phyloP scores from a whole-genome alignment of 495 filamentous ascomycete species.

The Penicillium longicatenatum region DNA sequence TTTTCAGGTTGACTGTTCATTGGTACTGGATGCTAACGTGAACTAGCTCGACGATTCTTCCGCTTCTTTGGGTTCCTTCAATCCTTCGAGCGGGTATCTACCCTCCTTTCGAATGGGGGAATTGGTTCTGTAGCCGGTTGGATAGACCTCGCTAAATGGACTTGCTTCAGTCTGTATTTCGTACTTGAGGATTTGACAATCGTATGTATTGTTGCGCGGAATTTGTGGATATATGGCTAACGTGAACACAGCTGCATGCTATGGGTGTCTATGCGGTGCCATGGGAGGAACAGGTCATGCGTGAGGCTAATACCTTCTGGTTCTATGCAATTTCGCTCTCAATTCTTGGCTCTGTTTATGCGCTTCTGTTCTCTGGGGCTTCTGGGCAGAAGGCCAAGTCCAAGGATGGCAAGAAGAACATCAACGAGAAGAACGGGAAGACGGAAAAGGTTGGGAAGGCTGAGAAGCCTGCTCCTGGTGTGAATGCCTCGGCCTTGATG shows the following conservation, averaged over 20 bases:
- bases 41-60: conserved; percentile 55
- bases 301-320: conserved; percentile 68
- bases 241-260: conserved; percentile 41
- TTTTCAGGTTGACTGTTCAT: background rate
- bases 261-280: conserved; percentile 42
- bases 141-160: conserved; percentile 40
- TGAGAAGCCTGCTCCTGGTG: conserved; percentile 6
- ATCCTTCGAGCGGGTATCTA: conserved; percentile 52
- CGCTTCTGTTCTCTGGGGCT: conserved; percentile 20
- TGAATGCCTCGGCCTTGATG: conserved; percentile 18
- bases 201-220: conserved; percentile 22
- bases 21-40: conserved; percentile 1
- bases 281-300: conserved; percentile 32
- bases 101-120: conserved; percentile 23
- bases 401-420: conserved; percentile 10
- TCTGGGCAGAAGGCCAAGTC: conserved; percentile 1
- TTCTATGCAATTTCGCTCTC: conserved; percentile 55
- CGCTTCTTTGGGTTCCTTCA: conserved; percentile 65
- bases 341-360: conserved; percentile 27
- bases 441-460: background rate
- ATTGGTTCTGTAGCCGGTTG: conserved; percentile 21
- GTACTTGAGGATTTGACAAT: conserved; percentile 44
- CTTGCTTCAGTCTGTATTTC: conserved; percentile 42
- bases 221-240: background rate
- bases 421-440: conserved; percentile 7